Evolutionary conservation across 306 rosid species (phyloP).

Genomic region (Sicyos edulis): DNA sequence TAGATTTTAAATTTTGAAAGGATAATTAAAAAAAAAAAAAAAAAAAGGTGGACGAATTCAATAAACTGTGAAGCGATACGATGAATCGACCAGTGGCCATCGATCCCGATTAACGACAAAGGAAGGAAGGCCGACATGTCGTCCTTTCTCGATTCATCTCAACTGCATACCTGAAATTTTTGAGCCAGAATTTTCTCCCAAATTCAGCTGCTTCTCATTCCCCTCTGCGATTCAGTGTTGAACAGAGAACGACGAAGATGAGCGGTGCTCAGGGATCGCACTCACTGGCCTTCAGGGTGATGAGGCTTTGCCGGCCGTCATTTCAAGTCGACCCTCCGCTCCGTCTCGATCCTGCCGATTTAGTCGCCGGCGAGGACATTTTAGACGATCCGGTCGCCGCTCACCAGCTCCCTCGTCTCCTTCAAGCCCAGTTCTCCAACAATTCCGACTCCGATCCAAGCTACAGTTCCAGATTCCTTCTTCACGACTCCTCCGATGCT

Average conservation of each 20-base stretch:
- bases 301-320: conserved; percentile 84
- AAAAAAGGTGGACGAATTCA: neutral
- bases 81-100: neutral
- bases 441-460: conserved; percentile 52
- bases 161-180: conserved; percentile 1
- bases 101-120: neutral
- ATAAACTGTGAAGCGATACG: neutral
- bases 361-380: conserved; percentile 78
- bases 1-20: no score
- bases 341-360: conserved; percentile 72
- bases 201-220: neutral
- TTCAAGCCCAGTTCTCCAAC: conserved; percentile 20
- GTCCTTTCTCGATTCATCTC: neutral
- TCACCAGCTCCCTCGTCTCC: conserved; percentile 33
- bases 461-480: conserved; percentile 66
- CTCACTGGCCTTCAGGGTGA: conserved; percentile 79
- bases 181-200: neutral
- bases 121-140: neutral
- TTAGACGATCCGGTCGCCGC: conserved; percentile 65
- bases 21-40: no score
- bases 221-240: neutral
- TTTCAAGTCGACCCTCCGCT: conserved; percentile 83
- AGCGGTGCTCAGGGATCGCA: conserved; percentile 51
- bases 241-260: conserved; percentile 27
- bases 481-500: conserved; percentile 60